Evolutionary conservation across 2,329 filamentous ascomycete species (phyloP).

Genomic region (Pseudogymnoascus sp.): DNA sequence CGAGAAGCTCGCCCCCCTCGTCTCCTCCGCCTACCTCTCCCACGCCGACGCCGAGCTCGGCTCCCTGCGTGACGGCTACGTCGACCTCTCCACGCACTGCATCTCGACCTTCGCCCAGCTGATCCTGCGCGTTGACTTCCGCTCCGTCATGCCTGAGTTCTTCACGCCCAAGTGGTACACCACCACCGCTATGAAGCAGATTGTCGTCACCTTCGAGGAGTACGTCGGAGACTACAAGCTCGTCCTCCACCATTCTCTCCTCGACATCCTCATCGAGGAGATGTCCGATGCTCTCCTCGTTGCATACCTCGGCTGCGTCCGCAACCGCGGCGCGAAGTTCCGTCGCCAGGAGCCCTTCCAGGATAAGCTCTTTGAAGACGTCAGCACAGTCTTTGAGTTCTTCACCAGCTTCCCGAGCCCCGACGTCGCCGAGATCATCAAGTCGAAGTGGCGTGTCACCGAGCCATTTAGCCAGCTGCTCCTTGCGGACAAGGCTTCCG

Average conservation of each 20-base stretch:
- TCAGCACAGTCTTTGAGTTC: constrained; percentile 83
- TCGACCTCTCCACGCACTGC: constrained; percentile 90
- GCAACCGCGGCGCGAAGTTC: constrained; percentile 87
- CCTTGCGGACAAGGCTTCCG: constrained; percentile 61
- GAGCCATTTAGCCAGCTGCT: constrained; percentile 75
- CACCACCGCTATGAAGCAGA: constrained; percentile 80
- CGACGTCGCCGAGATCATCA: constrained; percentile 66
- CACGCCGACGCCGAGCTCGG: constrained; percentile 66
- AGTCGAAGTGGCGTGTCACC: constrained; percentile 85
- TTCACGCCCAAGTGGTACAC: constrained; percentile 89
- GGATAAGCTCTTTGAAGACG: constrained; percentile 89
- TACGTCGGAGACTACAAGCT: constrained; percentile 82
- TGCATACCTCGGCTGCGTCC: constrained; percentile 73
- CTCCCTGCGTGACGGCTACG: constrained; percentile 77
- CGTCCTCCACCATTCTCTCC: constrained; percentile 76
- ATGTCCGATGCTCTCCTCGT: constrained; percentile 85
- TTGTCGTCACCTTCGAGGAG: constrained; percentile 90
- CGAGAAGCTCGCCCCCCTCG: constrained; percentile 70
- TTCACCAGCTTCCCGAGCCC: constrained; percentile 61
- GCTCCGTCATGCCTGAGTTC: constrained; percentile 72
- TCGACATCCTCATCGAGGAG: constrained; percentile 89
- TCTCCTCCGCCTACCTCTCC: constrained; percentile 72
- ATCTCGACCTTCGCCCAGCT: constrained; percentile 78
- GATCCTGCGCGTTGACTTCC: constrained; percentile 87
- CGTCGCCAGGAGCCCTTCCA: constrained; percentile 77